Base-by-base conservation (phyloP, 441 rosid species). In the Aleurites moluccanus region DNA sequence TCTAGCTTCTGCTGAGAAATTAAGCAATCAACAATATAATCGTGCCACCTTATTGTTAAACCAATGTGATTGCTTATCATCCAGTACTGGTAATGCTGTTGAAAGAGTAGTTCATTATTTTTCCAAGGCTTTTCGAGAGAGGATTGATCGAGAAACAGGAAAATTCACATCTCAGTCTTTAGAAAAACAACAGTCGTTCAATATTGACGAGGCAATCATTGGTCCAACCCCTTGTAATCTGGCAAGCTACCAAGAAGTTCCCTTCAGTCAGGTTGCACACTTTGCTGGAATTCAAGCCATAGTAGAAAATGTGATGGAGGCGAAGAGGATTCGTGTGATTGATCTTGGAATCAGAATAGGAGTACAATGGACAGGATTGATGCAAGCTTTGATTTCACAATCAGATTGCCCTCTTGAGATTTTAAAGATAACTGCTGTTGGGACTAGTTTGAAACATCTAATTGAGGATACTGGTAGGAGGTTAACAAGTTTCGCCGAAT, bases 261-360 rank as follows among this genome's bases (percentile, higher is more conserved):
- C 94, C 0, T 88, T 87, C 67, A 2, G 10, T 10, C 79, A 79
- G 80, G 64, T 82, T 49, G n/a, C 64, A 40, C 83, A 82, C 42
- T 87, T 86, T 16, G 38, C 88, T 6, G 90, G 81, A 64, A 75
- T 85, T 47, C 94, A 90, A 72, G 82, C 90, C 20, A 78, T 90
- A 14, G 65, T 84, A 2, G 94, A 88, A 61, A 80, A 74, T 59
- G 85, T 87, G 52, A 68, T 72, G 0, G 74, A 69, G 20, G 84
- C 88, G 21, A 86, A 73, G 62, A 86, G 18, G 75, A 74, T 90
- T 80, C 94, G 86, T 47, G 47, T 86, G 2, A 77, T 88, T 25
- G 89, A 88, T 76, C 67, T 88, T 16, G 77, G 30, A 25, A 80
- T 90, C 68, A 60, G 63, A 74, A 30, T 20, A 10, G 94, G 94